phyloP scores from a whole-genome alignment of 2,329 filamentous ascomycete genomes.

The Neonectria faginata region DNA sequence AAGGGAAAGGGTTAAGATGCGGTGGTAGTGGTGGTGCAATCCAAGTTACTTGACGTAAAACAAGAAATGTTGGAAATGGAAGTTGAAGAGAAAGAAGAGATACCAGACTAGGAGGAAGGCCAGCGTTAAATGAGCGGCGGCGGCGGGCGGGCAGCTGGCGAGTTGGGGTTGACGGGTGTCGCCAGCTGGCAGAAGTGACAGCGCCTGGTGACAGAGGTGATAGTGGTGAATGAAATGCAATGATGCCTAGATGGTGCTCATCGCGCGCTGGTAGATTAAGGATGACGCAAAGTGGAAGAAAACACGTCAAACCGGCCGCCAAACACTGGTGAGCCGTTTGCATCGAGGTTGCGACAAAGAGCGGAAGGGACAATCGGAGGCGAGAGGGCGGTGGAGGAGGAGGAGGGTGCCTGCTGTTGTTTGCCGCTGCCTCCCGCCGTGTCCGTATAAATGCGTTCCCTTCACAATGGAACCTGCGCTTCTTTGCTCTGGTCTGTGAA shows the following conservation, averaged over 20 bases:
- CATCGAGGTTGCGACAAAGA: constrained; percentile 4
- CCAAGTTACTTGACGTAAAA: not conserved
- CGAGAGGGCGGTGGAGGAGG: constrained; percentile 7
- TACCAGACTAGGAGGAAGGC: constrained; percentile 4
- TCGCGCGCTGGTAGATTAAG: not conserved
- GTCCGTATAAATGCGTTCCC: constrained; percentile 5
- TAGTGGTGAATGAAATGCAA: constrained; percentile 7
- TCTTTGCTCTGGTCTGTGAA: not conserved
- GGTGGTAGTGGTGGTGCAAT: not conserved
- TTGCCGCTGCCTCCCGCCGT: constrained; percentile 5
- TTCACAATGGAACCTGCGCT: not conserved
- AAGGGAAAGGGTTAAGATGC: not conserved
- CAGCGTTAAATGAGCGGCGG: constrained; percentile 2
- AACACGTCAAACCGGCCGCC: not conserved
- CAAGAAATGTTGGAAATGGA: not conserved
- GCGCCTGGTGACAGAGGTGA: not conserved
- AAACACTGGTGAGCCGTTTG: constrained; percentile 11
- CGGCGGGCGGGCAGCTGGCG: constrained; percentile 3
- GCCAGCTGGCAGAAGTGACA: constrained; percentile 14
- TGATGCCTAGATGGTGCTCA: not conserved
- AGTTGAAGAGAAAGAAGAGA: constrained; percentile 3
- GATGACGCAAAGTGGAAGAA: not conserved
- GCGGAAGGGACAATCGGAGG: constrained; percentile 10
- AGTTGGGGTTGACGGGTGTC: constrained; percentile 3
- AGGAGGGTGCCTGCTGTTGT: constrained; percentile 10